Percentiles rank a stretch among this genome's conserved stretches.
Conservation (phyloP, 805 yeast species). For the Hanseniaspora valbyensis region DNA sequence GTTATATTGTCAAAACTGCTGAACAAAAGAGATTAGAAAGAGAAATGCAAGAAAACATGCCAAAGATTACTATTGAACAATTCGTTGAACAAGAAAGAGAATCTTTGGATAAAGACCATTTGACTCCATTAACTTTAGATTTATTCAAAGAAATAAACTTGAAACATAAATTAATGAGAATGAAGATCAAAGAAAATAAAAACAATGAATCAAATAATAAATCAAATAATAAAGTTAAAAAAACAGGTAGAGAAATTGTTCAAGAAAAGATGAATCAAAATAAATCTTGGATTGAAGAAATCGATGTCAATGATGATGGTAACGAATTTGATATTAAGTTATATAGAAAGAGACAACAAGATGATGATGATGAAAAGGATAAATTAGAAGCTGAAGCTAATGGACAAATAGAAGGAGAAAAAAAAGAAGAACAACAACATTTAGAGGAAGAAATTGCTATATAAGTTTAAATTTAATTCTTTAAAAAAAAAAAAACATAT, state of each 20-base stretch:
- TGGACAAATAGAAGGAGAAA: slow-evolving; percentile 32
- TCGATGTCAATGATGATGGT: slow-evolving; percentile 24
- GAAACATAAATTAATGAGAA: slow-evolving; percentile 50
- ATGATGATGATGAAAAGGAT: slow-evolving; percentile 20
- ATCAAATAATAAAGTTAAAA: slow-evolving; percentile 21
- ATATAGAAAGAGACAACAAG: slow-evolving; percentile 33
- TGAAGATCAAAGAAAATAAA: slow-evolving; percentile 30
- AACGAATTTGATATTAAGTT: slow-evolving; percentile 37
- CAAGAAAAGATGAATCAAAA: slow-evolving; percentile 50
- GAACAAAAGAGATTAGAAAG: slow-evolving; percentile 87
- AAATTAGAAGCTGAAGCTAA: slow-evolving; percentile 24
- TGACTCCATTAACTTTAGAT: slow-evolving; percentile 80
- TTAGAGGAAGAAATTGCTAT: background rate
- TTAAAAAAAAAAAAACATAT: background rate
- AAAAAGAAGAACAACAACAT: slow-evolving; percentile 22
- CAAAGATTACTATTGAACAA: slow-evolving; percentile 88
- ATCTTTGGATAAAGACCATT: slow-evolving; percentile 54
- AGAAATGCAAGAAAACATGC: slow-evolving; percentile 70
- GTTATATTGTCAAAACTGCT: slow-evolving; percentile 91
- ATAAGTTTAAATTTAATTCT: background rate
- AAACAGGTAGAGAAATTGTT: slow-evolving; percentile 61
- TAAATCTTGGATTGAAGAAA: slow-evolving; percentile 41
- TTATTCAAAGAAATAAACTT: slow-evolving; percentile 75
- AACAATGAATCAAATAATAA: slow-evolving; percentile 32
- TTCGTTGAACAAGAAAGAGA: slow-evolving; percentile 89